phyloP scores from a whole-genome alignment of 208 protist genomes.

The Acanthamoeba sp. region DNA sequence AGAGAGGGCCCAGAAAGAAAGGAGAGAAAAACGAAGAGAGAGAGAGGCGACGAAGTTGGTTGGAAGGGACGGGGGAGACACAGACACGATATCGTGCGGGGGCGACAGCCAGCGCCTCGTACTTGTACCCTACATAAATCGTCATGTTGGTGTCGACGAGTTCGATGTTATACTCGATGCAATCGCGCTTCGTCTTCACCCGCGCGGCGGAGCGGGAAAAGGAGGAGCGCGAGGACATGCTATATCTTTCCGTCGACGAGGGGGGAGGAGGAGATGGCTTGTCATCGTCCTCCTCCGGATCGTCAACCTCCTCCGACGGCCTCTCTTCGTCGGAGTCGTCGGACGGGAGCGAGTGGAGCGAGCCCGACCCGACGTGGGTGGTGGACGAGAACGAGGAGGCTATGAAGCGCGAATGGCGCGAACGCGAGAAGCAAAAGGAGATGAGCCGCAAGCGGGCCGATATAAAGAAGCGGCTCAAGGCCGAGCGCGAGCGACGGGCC shows the following conservation, averaged over 20 bases:
- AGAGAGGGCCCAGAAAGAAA: no score
- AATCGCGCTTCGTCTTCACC: conserved; percentile 41
- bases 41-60: no score
- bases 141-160: conserved; percentile 8
- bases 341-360: neutral
- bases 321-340: neutral
- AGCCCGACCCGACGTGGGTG: conserved; percentile 50
- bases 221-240: conserved; percentile 27
- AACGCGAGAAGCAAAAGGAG: conserved; percentile 26
- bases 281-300: neutral
- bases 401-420: conserved; percentile 46
- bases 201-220: neutral
- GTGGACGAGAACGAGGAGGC: conserved; percentile 61
- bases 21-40: no score
- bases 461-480: conserved; percentile 43
- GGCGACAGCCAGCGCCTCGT: no score
- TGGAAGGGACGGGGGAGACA: no score
- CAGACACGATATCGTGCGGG: no score
- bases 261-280: neutral
- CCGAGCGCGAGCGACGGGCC: conserved; percentile 39
- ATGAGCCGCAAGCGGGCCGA: conserved; percentile 21
- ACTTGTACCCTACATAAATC: no score
- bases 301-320: neutral
- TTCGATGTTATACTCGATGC: conserved; percentile 30
- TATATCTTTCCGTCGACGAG: conserved; percentile 42